These are phyloP conservation scores for Exophiala sideris DNA, from an alignment of 2,329 filamentous ascomycete species.

Conservation along the genomic window DNA sequence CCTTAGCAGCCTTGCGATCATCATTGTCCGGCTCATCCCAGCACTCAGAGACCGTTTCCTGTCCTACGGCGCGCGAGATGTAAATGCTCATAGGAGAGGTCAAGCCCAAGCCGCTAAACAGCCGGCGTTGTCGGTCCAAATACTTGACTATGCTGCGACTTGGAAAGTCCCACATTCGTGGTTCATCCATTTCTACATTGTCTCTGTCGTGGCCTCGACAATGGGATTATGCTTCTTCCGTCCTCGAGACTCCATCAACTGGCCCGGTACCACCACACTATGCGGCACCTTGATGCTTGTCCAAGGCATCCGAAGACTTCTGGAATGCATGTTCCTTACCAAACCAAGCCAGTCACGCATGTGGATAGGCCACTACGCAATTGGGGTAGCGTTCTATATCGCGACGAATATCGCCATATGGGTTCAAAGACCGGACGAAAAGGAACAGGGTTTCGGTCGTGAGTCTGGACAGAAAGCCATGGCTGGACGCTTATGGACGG, in stretches of 20 bases:
- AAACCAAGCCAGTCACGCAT: slow-evolving; percentile 71
- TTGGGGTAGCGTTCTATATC: slow-evolving; percentile 76
- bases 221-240: slow-evolving; percentile 61
- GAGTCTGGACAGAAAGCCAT: not conserved
- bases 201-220: slow-evolving; percentile 65
- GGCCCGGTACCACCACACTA: slow-evolving; percentile 47
- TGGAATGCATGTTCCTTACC: slow-evolving; percentile 62
- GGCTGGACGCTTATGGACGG: not conserved
- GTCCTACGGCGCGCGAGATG: slow-evolving; percentile 55
- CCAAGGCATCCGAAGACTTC: slow-evolving; percentile 72
- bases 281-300: slow-evolving; percentile 70
- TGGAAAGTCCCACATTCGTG: slow-evolving; percentile 77
- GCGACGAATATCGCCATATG: slow-evolving; percentile 72
- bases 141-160: slow-evolving; percentile 52
- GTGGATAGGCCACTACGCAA: slow-evolving; percentile 78
- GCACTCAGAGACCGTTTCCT: slow-evolving; percentile 55
- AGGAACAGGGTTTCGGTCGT: not conserved
- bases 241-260: slow-evolving; percentile 41
- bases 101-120: not conserved
- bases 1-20: slow-evolving; percentile 36
- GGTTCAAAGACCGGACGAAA: slow-evolving; percentile 58
- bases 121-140: not conserved
- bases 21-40: slow-evolving; percentile 51
- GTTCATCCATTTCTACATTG: slow-evolving; percentile 83
- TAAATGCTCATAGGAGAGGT: not conserved